Evolutionary conservation across 2,329 filamentous ascomycete species (phyloP), one percentile per base, ranked within the genome.

Genomic region (Beauveria sp.): DNA sequence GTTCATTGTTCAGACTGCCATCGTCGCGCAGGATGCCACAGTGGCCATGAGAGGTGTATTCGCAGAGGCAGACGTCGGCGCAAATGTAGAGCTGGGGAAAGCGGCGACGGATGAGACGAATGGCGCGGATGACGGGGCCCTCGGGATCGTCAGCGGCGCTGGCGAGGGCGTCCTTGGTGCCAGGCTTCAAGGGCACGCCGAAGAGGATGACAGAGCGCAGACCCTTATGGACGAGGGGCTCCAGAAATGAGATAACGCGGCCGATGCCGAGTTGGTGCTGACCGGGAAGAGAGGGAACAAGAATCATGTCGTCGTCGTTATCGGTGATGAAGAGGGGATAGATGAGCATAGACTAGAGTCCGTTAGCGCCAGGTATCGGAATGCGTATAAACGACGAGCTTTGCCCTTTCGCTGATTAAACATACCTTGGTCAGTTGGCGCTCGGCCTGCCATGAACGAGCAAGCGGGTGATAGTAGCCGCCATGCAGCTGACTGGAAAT

Each of bases 301-400:
- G 81, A 16, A 88, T 89, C 78, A 97, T 90, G 77, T 97, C 93
- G 70, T 97, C 91, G 41, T 93, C 90, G 70, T 90, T 85, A 75
- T 99, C 94, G 69, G 94, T 96, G 66, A 99, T 85, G 79, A 99
- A 99, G 66, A 99, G 83, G 14, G 94, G 94, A 77, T 96, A 97
- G 70, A 99, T 97, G 70, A 99, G 88, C 94, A 97, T 97, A 43
- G 92, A 94, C 91, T 96, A 69, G 10, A 63, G 40, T 9, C 16
- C 22, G 46, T 53, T 53, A 53, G 56, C 22, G 28, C 3, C 24
- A 44, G 7, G 7, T 20, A 43, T 44, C 6, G 26, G 12, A 41
- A 44, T 22, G 6, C 14, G 20, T 14, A 30, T 26, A 14, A n/a
- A 14, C 3, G 28, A 22, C 8, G n/a, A 26, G 16, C 5, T 10